These are phyloP conservation scores for Fomitopsis serialis DNA, from an alignment of 768 basidiomycete genomes.

Conservation along the genomic window DNA sequence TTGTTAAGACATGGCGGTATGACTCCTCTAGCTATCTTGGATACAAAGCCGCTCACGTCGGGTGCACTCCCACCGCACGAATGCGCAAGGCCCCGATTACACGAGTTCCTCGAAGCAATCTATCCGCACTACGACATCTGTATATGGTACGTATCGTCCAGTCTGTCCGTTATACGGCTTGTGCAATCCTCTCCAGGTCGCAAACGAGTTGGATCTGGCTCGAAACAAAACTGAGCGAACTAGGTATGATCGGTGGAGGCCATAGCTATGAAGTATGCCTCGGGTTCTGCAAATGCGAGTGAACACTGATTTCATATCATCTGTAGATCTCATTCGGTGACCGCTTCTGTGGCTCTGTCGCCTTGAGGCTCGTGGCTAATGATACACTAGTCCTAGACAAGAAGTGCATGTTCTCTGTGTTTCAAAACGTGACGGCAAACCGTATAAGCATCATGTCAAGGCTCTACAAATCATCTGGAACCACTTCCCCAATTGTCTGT, in stretches of 20 bases:
- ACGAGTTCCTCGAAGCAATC: constrained; percentile 75
- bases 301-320: background rate
- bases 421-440: constrained; percentile 67
- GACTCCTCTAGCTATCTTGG: constrained; percentile 57
- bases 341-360: background rate
- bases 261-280: constrained; percentile 59
- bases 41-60: constrained; percentile 80
- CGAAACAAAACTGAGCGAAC: constrained; percentile 81
- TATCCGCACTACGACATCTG: constrained; percentile 87
- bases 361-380: too few relatives aligned
- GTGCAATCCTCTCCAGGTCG: constrained; percentile 39
- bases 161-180: background rate
- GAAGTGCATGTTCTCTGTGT: constrained; percentile 85
- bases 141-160: constrained; percentile 57
- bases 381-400: constrained; percentile 66
- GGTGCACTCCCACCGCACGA: constrained; percentile 75
- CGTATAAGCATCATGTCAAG: constrained; percentile 79
- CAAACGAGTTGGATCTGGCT: constrained; percentile 90
- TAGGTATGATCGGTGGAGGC: constrained; percentile 74
- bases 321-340: constrained; percentile 61
- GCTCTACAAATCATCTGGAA: constrained; percentile 85
- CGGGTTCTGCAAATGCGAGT: background rate
- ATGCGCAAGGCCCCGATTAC: constrained; percentile 79
- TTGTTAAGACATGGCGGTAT: background rate
- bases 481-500: constrained; percentile 75